These are phyloP conservation scores for Penicillium macrosclerotiorum DNA, from an alignment of 495 filamentous ascomycete species.

Conservation along the genomic window DNA sequence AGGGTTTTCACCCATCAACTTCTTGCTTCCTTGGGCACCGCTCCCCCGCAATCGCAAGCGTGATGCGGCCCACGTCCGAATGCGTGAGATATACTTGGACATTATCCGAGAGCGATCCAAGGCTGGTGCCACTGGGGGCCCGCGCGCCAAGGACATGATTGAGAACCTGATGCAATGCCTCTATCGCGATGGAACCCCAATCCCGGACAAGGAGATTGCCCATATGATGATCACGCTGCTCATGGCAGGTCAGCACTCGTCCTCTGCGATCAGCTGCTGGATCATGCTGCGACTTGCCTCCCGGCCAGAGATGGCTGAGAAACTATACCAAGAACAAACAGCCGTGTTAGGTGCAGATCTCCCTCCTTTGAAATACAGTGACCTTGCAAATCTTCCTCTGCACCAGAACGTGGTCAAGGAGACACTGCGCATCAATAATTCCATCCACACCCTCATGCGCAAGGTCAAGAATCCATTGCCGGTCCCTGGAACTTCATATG, in stretches of 20 bases:
- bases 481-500: conserved; percentile 73
- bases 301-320: conserved; percentile 67
- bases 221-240: conserved; percentile 91
- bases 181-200: conserved; percentile 69
- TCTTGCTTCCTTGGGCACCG: conserved; percentile 83
- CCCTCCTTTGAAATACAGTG: conserved; percentile 61
- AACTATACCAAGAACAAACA: conserved; percentile 74
- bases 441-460: conserved; percentile 83
- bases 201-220: conserved; percentile 79
- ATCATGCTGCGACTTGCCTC: conserved; percentile 77
- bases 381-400: conserved; percentile 66
- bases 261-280: conserved; percentile 77
- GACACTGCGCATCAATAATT: conserved; percentile 74
- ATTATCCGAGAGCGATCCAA: conserved; percentile 67
- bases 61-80: conserved; percentile 70
- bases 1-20: conserved; percentile 82
- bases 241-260: conserved; percentile 89
- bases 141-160: conserved; percentile 38
- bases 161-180: conserved; percentile 75
- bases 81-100: conserved; percentile 74
- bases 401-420: conserved; percentile 74
- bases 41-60: conserved; percentile 79
- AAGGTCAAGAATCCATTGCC: conserved; percentile 78
- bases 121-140: conserved; percentile 27
- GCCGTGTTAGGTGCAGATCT: conserved; percentile 59